Base-by-base conservation (phyloP, 495 filamentous ascomycete species). In the Hypoxylon trugodes region DNA sequence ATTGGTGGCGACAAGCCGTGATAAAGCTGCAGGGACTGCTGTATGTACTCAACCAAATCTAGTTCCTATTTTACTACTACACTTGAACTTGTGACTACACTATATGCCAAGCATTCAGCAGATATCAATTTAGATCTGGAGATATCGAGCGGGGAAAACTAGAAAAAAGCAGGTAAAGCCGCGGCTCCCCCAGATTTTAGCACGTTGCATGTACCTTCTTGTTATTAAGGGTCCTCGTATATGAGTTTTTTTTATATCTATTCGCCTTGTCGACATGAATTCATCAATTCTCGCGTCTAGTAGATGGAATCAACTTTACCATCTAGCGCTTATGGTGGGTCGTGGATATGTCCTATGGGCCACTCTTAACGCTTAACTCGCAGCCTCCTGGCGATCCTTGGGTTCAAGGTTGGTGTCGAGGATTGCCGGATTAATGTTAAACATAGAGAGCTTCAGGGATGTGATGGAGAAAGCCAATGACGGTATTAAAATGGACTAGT, bases 21-120 rank as follows among this genome's bases (percentile, higher is more conserved):
- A 57, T 66, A 61, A 30, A 38, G 63, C 38, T 61, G 57, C 63
- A 66, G 63, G 37, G 43, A 60, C 55, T 54, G 55, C 42, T 50
- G 22, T 40, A 42, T 35, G 5, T 55, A 43, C 18, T 40, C n/a
- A 5, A 19, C 38, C 40, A 30, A n/a, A n/a, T n/a, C n/a, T n/a
- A n/a, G n/a, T n/a, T n/a, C n/a, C n/a, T n/a, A n/a, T n/a, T n/a
- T n/a, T n/a, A n/a, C n/a, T n/a, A n/a, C n/a, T n/a, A n/a, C n/a
- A n/a, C n/a, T n/a, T 19, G 43, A 12, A 32, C 28, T 40, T 24
- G 42, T 35, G 26, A 43, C 12, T 25, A 26, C 7, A 18, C 22
- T 54, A 25, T 51, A 16, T 37, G 54, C 61, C 54, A 59, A 65
- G 61, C 25, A 22, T 37, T n/a, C 26, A 50, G n/a, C 35, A 45